These are phyloP conservation scores for Rickenella mellea DNA, from an alignment of 768 basidiomycete genomes.

Conservation along the genomic window DNA sequence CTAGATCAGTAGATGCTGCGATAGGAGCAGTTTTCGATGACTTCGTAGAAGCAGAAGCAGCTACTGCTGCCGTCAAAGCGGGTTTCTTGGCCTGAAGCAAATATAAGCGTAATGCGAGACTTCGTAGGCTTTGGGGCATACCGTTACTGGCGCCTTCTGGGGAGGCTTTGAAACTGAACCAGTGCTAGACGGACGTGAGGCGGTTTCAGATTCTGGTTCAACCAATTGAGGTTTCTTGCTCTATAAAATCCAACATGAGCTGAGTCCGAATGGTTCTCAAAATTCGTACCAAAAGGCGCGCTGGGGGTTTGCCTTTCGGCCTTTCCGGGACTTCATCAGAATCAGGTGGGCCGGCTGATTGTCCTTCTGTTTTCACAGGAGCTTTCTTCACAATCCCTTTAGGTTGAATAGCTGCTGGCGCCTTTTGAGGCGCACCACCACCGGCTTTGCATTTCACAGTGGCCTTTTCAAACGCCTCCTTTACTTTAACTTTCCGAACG, in stretches of 20 bases:
- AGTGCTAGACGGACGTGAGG: constrained; percentile 11
- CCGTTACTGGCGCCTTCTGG: neutral
- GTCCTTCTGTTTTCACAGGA: constrained; percentile 23
- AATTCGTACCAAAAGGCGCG: constrained; percentile 32
- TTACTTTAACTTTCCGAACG: constrained; percentile 83
- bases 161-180: constrained; percentile 16
- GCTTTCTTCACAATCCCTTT: constrained; percentile 26
- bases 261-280: constrained; percentile 1
- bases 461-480: constrained; percentile 86
- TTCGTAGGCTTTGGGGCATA: neutral
- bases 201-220: constrained; percentile 19
- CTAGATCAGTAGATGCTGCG: constrained; percentile 46
- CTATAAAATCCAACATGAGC: constrained; percentile 16
- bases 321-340: constrained; percentile 28
- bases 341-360: constrained; percentile 20
- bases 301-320: constrained; percentile 40
- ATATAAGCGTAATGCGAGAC: neutral
- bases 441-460: constrained; percentile 83
- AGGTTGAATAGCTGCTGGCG: constrained; percentile 13
- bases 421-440: constrained; percentile 32
- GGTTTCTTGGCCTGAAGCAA: constrained; percentile 30
- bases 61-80: constrained; percentile 25
- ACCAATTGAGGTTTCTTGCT: constrained; percentile 44
- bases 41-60: constrained; percentile 27
- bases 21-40: constrained; percentile 39